Conservation (phyloP, 148 eudicot genomes). For the Chenopodium suecicum region DNA sequence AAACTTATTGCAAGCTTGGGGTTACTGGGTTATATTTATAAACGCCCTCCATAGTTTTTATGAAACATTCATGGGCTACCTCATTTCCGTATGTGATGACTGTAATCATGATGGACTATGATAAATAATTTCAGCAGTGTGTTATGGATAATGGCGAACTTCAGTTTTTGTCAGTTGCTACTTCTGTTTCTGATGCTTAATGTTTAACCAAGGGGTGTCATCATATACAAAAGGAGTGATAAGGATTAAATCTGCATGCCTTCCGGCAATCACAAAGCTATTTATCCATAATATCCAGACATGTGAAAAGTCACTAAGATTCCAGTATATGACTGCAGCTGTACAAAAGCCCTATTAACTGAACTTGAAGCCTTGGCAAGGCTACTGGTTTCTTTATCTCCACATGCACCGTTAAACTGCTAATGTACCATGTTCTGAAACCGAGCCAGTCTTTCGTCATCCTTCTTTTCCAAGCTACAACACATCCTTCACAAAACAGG, state of each 20-base stretch:
- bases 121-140: background rate
- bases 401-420: background rate
- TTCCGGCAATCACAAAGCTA: background rate
- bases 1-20: background rate
- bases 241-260: background rate
- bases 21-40: background rate
- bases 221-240: no score
- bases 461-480: background rate
- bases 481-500: background rate
- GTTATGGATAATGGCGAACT: background rate
- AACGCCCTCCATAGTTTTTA: no score
- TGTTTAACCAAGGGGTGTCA: no score
- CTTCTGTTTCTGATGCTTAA: background rate
- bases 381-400: background rate
- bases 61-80: no score
- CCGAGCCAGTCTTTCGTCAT: background rate
- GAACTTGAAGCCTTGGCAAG: background rate
- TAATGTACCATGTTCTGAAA: background rate
- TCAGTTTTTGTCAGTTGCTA: constrained; percentile 5
- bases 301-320: background rate
- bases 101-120: background rate
- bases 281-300: background rate
- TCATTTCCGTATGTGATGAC: no score
- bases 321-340: background rate
- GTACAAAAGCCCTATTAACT: background rate